Conservation (phyloP, 345 rosid species). For the Turnera subulata region DNA sequence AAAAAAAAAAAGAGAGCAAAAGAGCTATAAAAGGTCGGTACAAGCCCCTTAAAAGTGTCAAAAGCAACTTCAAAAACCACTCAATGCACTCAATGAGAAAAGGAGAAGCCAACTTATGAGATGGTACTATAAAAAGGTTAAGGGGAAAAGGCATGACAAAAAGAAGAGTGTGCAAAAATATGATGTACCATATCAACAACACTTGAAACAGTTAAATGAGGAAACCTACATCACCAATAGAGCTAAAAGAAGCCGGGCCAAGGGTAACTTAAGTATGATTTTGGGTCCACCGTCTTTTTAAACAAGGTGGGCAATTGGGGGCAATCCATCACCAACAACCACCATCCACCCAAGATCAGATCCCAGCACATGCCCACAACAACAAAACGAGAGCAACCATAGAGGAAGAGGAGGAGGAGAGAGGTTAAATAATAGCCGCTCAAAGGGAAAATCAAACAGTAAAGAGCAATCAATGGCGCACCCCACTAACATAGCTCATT, state of each 20-base stretch:
- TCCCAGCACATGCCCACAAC: constrained; percentile 25
- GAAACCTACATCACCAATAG: constrained; percentile 1
- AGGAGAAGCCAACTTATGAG: neutral
- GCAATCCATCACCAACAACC: constrained; percentile 24
- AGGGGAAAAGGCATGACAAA: neutral
- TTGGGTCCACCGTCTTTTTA: constrained; percentile 21
- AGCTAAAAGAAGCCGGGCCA: constrained; percentile 12
- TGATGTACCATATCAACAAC: no score
- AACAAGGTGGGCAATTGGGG: constrained; percentile 24
- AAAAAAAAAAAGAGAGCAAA: no score
- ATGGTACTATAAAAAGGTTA: neutral
- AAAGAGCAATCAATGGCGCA: constrained; percentile 45
- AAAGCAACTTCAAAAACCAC: neutral
- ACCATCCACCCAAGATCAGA: constrained; percentile 27
- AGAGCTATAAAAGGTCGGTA: no score
- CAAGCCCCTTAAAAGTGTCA: no score
- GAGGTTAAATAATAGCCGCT: constrained; percentile 16
- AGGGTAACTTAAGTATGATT: neutral
- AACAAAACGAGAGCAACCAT: constrained; percentile 4
- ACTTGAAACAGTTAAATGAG: neutral
- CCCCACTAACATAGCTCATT: constrained; percentile 38
- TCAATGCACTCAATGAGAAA: neutral
- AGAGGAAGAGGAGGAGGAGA: constrained; percentile 11
- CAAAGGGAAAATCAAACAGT: constrained; percentile 8
- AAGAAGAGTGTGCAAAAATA: neutral